These are phyloP conservation scores for Narthecium ossifragum DNA, from an alignment of 106 monocot species.

Conservation along the genomic window DNA sequence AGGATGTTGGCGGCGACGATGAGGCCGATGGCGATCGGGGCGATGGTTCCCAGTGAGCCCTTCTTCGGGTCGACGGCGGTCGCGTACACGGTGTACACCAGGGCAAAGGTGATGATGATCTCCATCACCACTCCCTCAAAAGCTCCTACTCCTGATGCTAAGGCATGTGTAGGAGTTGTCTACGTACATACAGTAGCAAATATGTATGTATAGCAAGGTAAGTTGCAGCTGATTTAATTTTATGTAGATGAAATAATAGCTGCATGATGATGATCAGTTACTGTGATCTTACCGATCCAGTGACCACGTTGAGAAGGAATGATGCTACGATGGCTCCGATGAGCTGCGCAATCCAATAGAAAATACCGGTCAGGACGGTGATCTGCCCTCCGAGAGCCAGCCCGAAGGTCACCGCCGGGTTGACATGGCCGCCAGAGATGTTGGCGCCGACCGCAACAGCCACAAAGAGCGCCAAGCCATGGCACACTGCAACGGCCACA, in stretches of 20 bases:
- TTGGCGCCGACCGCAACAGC: slow-evolving; percentile 32
- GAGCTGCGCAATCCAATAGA: slow-evolving; percentile 21
- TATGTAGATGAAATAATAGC: too few relatives aligned
- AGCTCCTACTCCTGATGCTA: slow-evolving; percentile 26
- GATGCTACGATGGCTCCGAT: slow-evolving; percentile 26
- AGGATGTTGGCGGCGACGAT: slow-evolving; percentile 32
- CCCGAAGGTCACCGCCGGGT: slow-evolving; percentile 24
- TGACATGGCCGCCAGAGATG: slow-evolving; percentile 52
- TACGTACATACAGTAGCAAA: too few relatives aligned
- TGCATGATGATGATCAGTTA: too few relatives aligned
- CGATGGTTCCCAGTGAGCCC: slow-evolving; percentile 15
- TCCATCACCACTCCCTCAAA: slow-evolving; percentile 38
- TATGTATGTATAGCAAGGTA: too few relatives aligned
- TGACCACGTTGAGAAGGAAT: slow-evolving; percentile 24
- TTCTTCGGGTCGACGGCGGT: slow-evolving; percentile 51
- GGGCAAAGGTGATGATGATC: slow-evolving; percentile 43
- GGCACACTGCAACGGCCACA: slow-evolving; percentile 30
- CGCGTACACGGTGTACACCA: slow-evolving; percentile 25
- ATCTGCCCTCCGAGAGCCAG: slow-evolving; percentile 38
- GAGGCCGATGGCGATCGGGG: slow-evolving; percentile 22
- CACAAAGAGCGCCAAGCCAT: slow-evolving; percentile 36
- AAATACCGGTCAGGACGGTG: slow-evolving; percentile 15
- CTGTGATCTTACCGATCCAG: slow-evolving; percentile 12
- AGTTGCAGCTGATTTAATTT: too few relatives aligned
- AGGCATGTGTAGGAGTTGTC: slow-evolving; percentile 19